These are phyloP conservation scores for Agrocybe pediades DNA, from an alignment of 768 basidiomycete genomes.

Conservation along the genomic window DNA sequence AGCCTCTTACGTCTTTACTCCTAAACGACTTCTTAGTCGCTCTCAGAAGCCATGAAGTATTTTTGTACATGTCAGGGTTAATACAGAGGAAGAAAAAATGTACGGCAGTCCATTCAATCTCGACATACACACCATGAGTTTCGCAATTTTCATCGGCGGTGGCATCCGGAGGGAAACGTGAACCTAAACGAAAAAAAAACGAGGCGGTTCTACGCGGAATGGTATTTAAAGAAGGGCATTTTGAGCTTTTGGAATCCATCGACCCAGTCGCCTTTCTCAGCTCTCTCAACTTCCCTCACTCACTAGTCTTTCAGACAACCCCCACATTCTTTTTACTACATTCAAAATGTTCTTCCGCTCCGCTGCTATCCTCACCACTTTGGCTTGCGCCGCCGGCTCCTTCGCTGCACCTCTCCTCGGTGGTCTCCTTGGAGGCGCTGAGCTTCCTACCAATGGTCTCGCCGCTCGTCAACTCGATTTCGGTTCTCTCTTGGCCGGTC, in stretches of 20 bases:
- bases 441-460: not conserved
- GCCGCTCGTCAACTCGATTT: constrained; percentile 25
- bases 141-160: not conserved
- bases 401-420: constrained; percentile 8
- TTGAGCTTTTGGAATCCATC: not conserved
- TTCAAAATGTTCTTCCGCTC: constrained; percentile 25
- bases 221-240: not conserved
- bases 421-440: not conserved
- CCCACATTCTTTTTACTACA: constrained; percentile 13
- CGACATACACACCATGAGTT: not conserved
- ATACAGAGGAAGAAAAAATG: not conserved
- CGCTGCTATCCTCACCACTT: constrained; percentile 21
- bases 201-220: not conserved
- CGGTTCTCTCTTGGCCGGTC: not conserved
- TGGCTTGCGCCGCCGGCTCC: constrained; percentile 20
- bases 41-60: not conserved
- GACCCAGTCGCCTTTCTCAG: not conserved
- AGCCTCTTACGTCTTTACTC: not conserved
- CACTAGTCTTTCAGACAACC: constrained; percentile 4
- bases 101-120: too few relatives aligned
- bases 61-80: not conserved
- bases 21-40: not conserved
- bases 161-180: not conserved
- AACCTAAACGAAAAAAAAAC: too few relatives aligned
- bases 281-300: not conserved